phyloP scores from a whole-genome alignment of 1,284 basidiomycete genomes.

The Porogramme epimiltina region DNA sequence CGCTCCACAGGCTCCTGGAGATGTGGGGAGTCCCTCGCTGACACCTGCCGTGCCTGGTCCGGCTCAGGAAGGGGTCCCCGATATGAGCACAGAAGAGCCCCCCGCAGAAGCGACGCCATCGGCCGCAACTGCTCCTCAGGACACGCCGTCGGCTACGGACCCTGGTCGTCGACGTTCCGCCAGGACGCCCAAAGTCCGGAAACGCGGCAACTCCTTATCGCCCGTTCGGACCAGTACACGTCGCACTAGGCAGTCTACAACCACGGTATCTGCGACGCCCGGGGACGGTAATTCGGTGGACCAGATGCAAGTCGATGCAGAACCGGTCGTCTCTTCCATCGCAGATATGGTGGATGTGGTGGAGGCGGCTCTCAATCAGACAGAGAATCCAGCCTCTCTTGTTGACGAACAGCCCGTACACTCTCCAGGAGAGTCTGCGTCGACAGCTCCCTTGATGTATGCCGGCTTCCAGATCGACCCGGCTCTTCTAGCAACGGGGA shows the following conservation, averaged over 20 bases:
- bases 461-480: too few relatives aligned
- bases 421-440: too few relatives aligned
- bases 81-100: too few relatives aligned
- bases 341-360: too few relatives aligned
- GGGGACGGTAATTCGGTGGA: background rate
- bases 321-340: too few relatives aligned
- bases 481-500: background rate
- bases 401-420: too few relatives aligned
- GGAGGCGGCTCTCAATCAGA: too few relatives aligned
- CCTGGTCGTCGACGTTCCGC: slow-evolving; percentile 16
- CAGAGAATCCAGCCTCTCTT: too few relatives aligned
- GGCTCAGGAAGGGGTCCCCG: too few relatives aligned
- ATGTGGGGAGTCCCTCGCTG: background rate
- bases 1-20: background rate
- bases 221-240: background rate
- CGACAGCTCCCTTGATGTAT: too few relatives aligned
- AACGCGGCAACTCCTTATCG: slow-evolving; percentile 8
- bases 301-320: background rate
- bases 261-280: background rate
- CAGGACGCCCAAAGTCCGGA: slow-evolving; percentile 11
- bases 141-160: background rate
- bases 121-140: background rate
- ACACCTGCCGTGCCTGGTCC: too few relatives aligned
- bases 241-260: background rate
- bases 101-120: background rate